These are phyloP conservation scores for Phoenix roebelenii DNA, from an alignment of 176 grass and related monocot species.

Conservation along the genomic window DNA sequence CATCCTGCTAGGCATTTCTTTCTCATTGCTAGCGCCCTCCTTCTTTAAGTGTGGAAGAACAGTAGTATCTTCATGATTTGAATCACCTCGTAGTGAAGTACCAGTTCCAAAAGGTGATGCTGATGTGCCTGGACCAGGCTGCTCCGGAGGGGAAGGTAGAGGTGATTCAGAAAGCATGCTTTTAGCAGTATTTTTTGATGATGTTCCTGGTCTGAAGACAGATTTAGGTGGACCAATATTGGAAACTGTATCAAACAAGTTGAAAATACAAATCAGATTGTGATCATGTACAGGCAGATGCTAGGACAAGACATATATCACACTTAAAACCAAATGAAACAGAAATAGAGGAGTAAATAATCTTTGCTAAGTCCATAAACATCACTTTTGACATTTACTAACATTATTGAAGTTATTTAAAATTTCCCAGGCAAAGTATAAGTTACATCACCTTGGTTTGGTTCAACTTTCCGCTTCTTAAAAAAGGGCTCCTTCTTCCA, in stretches of 20 bases:
- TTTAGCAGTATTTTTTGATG: conserved; percentile 51
- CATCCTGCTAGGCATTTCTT: conserved; percentile 35
- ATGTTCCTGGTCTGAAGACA: conserved; percentile 48
- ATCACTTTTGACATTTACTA: too few relatives aligned
- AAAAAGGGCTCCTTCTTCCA: conserved; percentile 81
- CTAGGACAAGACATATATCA: too few relatives aligned
- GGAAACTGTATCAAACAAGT: conserved; percentile 46
- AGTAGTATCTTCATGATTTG: conserved; percentile 56
- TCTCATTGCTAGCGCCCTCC: conserved; percentile 52
- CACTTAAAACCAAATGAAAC: too few relatives aligned
- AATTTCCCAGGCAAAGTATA: conserved; percentile 11
- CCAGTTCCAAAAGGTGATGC: conserved; percentile 29
- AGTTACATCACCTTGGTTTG: conserved; percentile 53
- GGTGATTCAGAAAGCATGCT: conserved; percentile 37
- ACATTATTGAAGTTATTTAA: too few relatives aligned
- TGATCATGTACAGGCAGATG: too few relatives aligned
- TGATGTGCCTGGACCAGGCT: conserved; percentile 44
- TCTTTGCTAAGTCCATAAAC: too few relatives aligned
- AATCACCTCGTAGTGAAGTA: conserved; percentile 21
- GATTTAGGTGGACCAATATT: conserved; percentile 64
- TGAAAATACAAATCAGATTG: conserved; percentile 10
- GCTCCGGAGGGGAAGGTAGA: conserved; percentile 57
- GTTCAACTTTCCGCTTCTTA: conserved; percentile 41
- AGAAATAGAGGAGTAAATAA: too few relatives aligned
- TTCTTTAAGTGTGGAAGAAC: conserved; percentile 49